A percentile compares a stretch with the other conserved stretches of the same genome.
These are phyloP conservation scores for Cinchona pubescens DNA, from an alignment of 257 asterid genomes.

Conservation along the genomic window DNA sequence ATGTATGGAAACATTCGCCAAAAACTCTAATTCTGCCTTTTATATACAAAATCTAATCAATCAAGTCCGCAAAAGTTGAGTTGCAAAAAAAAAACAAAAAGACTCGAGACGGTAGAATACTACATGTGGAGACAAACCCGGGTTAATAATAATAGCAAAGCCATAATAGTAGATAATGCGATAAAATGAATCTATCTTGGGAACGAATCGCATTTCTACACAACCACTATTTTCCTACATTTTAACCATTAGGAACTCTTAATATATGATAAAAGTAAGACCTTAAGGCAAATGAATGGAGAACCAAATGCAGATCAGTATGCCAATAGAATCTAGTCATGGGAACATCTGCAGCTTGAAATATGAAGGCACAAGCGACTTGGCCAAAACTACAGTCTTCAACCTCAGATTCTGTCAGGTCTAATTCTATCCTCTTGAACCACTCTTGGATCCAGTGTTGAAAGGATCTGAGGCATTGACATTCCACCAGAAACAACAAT, in stretches of 20 bases:
- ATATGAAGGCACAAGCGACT: neutral
- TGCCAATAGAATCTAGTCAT: neutral
- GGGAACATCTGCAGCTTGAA: constrained; percentile 10
- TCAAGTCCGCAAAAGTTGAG: neutral
- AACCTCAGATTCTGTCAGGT: constrained; percentile 27
- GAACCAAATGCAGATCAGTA: neutral
- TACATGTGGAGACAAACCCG: neutral
- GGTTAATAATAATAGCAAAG: neutral
- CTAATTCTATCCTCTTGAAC: constrained; percentile 30
- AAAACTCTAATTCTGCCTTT: neutral
- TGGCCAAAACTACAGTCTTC: constrained; percentile 3
- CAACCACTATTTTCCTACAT: constrained; percentile 17
- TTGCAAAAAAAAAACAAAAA: neutral
- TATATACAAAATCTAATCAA: constrained; percentile 11
- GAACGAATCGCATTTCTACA: constrained; percentile 26
- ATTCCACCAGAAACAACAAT: constrained; percentile 54
- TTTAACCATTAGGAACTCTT: constrained; percentile 18
- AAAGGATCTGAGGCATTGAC: constrained; percentile 51
- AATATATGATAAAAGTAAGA: constrained; percentile 14
- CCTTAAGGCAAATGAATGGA: constrained; percentile 10
- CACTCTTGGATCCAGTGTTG: constrained; percentile 34
- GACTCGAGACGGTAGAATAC: neutral
- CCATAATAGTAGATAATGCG: neutral
- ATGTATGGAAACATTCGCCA: neutral
- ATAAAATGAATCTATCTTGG: neutral